Conservation (phyloP, 331 rosid genomes). For the Phaseolus coccineus region DNA sequence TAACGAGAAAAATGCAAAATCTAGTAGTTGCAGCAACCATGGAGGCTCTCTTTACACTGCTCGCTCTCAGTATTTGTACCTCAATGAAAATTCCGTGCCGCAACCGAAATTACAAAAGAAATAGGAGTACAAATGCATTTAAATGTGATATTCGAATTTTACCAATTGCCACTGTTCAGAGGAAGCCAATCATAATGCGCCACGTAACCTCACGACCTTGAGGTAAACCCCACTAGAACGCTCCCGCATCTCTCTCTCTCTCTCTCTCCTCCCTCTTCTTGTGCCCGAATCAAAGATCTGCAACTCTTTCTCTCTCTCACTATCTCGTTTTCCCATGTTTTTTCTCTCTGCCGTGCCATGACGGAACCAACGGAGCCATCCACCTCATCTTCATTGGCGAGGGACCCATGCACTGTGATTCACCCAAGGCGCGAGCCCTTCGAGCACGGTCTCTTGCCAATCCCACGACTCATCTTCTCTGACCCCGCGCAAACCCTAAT, state of each 20-base stretch:
- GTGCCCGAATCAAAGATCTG: slow-evolving; percentile 69
- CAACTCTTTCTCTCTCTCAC: slow-evolving; percentile 47
- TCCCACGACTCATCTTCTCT: slow-evolving; percentile 82
- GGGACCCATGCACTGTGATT: slow-evolving; percentile 50
- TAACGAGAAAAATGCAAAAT: background rate
- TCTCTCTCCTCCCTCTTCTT: slow-evolving; percentile 39
- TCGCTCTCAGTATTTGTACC: background rate
- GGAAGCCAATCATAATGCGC: slow-evolving; percentile 32
- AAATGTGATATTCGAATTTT: background rate
- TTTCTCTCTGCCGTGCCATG: slow-evolving; percentile 52
- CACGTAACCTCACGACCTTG: slow-evolving; percentile 41
- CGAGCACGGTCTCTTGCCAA: slow-evolving; percentile 90
- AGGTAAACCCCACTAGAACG: slow-evolving; percentile 39
- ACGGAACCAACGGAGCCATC: slow-evolving; percentile 66
- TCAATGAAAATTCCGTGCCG: slow-evolving; percentile 37
- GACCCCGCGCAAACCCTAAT: slow-evolving; percentile 93
- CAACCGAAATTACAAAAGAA: background rate
- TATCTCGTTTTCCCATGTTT: slow-evolving; percentile 25
- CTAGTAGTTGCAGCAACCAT: background rate
- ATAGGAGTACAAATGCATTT: background rate
- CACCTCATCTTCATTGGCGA: slow-evolving; percentile 51
- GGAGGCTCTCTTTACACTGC: background rate
- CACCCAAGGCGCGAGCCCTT: slow-evolving; percentile 92
- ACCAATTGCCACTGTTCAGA: background rate
- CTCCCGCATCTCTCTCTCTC: slow-evolving; percentile 14